These are phyloP conservation scores for Suillus discolor DNA, from an alignment of 768 basidiomycete species.

Conservation along the genomic window DNA sequence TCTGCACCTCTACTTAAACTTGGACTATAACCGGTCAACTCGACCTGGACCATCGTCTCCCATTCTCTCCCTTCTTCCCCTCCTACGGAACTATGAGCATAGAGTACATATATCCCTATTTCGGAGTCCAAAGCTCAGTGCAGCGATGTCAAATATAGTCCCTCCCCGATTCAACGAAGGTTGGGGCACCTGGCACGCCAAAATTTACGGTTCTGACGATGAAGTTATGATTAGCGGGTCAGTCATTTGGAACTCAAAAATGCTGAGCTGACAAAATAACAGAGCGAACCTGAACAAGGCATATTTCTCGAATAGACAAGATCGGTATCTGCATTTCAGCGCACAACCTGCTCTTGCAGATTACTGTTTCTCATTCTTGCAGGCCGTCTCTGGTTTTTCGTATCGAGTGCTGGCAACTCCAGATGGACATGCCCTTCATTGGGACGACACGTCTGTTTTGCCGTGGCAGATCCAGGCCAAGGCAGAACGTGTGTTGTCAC, in stretches of 20 bases:
- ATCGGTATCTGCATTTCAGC: conserved; percentile 84
- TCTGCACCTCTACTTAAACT: conserved; percentile 69
- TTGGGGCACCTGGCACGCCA: conserved; percentile 98
- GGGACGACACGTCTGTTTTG: conserved; percentile 66
- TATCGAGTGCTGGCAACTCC: conserved; percentile 49
- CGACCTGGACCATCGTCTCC: conserved; percentile 74
- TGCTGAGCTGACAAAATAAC: not conserved
- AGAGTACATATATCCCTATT: conserved; percentile 82
- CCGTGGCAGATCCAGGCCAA: conserved; percentile 70
- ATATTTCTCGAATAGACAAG: conserved; percentile 94
- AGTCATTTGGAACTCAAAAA: conserved; percentile 34
- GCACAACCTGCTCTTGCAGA: conserved; percentile 65
- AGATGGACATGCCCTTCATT: conserved; percentile 56
- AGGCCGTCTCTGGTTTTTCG: conserved; percentile 69
- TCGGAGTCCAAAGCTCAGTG: conserved; percentile 82
- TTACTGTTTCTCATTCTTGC: conserved; percentile 83
- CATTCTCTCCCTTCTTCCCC: conserved; percentile 66
- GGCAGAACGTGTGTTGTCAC: conserved; percentile 55
- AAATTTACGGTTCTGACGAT: conserved; percentile 93
- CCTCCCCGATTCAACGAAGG: conserved; percentile 97
- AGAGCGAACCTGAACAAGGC: conserved; percentile 93
- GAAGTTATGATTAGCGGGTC: conserved; percentile 93
- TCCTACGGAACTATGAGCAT: conserved; percentile 69
- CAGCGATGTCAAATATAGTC: conserved; percentile 71
- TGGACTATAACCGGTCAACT: conserved; percentile 82